Conservation (phyloP, 164 flowering plant genomes). For the Chimonanthus praecox region DNA sequence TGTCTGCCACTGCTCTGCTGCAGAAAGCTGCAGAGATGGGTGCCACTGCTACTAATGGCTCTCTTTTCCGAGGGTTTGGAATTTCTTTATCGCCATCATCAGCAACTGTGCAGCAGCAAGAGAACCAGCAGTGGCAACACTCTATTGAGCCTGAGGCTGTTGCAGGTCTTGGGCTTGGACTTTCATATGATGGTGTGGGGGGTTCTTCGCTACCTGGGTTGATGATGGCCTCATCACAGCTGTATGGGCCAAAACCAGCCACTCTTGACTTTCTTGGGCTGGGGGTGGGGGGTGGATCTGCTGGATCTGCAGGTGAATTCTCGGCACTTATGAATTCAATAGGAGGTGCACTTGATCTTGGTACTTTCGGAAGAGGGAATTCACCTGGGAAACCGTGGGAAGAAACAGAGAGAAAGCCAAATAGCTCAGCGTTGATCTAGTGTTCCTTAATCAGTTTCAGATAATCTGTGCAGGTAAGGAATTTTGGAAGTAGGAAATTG, state of each 20-base stretch:
- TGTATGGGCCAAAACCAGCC: not conserved
- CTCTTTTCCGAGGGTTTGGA: not conserved
- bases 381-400: not conserved
- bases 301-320: not conserved
- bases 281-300: not conserved
- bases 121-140: not conserved
- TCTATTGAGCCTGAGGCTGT: not conserved
- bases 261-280: not conserved
- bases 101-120: not conserved
- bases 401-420: too few species aligned
- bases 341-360: not conserved
- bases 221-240: not conserved
- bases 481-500: too few species aligned
- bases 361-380: not conserved
- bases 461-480: too few species aligned
- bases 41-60: not conserved
- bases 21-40: not conserved
- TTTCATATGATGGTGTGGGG: not conserved
- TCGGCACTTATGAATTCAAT: not conserved
- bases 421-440: too few species aligned
- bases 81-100: not conserved
- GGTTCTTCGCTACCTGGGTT: not conserved
- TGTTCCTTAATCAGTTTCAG: too few species aligned
- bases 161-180: not conserved
- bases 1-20: not conserved